Percentiles rank a stretch among this genome's conserved stretches.
Evolutionary conservation across 768 basidiomycete species (phyloP).

Genomic region (Auriscalpium orientale): DNA sequence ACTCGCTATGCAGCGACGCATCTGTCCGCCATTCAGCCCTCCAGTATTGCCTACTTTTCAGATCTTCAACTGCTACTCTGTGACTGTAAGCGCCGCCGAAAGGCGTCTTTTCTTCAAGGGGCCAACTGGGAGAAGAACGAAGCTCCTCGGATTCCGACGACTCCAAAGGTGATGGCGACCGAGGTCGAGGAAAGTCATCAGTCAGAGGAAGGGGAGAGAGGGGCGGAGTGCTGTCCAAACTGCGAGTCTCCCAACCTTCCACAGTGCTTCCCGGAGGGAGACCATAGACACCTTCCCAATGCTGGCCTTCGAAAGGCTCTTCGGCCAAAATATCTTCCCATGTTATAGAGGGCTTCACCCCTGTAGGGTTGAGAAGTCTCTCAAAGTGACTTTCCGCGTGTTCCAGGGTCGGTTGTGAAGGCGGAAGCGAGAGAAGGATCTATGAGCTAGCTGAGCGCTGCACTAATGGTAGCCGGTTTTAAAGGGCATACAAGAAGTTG

Average conservation of each 20-base stretch:
- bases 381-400: conserved; percentile 51
- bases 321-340: conserved; percentile 78
- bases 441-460: conserved; percentile 18
- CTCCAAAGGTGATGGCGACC: conserved; percentile 15
- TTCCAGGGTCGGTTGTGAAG: conserved; percentile 38
- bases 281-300: conserved; percentile 73
- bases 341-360: conserved; percentile 38
- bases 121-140: neutral
- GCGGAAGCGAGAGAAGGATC: conserved; percentile 51
- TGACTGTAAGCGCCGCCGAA: conserved; percentile 25
- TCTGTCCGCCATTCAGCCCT: conserved; percentile 53
- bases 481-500: conserved; percentile 50
- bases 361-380: conserved; percentile 35
- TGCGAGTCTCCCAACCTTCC: conserved; percentile 36
- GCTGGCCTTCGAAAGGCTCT: conserved; percentile 80
- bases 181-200: conserved; percentile 8
- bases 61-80: conserved; percentile 51
- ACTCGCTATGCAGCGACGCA: conserved; percentile 33
- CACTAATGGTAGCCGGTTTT: too few species aligned
- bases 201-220: conserved; percentile 46
- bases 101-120: neutral
- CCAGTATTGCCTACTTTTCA: conserved; percentile 70
- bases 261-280: conserved; percentile 39
- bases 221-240: conserved; percentile 56
- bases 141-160: conserved; percentile 3